A percentile compares a stretch with the other conserved stretches of the same genome.
These are phyloP conservation scores for Nakataea oryzae DNA, from an alignment of 2,329 filamentous ascomycete genomes.

Conservation along the genomic window DNA sequence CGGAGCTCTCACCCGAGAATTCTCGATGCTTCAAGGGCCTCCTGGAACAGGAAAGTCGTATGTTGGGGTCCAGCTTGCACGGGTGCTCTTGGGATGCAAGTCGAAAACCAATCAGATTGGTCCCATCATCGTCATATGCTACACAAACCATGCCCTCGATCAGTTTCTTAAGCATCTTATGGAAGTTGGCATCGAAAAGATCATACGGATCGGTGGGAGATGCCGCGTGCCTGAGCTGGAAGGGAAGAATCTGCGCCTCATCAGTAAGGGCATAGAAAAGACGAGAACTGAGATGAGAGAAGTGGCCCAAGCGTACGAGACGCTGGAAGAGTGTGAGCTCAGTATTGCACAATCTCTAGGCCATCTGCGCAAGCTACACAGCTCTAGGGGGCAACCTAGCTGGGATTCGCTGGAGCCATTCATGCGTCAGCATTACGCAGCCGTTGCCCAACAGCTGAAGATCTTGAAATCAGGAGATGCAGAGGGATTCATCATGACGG, in stretches of 20 bases:
- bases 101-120: conserved; percentile 24
- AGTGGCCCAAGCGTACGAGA: background rate
- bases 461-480: background rate
- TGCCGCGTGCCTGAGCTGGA: conserved; percentile 5
- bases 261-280: background rate
- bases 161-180: conserved; percentile 51
- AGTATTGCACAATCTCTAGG: background rate
- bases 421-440: background rate
- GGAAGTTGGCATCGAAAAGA: conserved; percentile 30
- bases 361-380: background rate
- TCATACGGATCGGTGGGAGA: conserved; percentile 48
- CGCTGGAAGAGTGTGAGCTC: background rate
- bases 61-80: conserved; percentile 48
- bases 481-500: background rate
- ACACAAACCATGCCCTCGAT: conserved; percentile 39
- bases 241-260: background rate
- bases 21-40: conserved; percentile 58
- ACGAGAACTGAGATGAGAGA: background rate
- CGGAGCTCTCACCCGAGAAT: conserved; percentile 35
- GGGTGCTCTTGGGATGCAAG: conserved; percentile 36
- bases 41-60: conserved; percentile 62
- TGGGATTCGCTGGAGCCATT: background rate
- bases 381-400: background rate
- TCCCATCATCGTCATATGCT: conserved; percentile 38
- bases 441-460: too few relatives aligned